Percentiles rank a stretch among this genome's conserved stretches.
Conservation (phyloP, 768 basidiomycete genomes). For the Tylopilus balloui region DNA sequence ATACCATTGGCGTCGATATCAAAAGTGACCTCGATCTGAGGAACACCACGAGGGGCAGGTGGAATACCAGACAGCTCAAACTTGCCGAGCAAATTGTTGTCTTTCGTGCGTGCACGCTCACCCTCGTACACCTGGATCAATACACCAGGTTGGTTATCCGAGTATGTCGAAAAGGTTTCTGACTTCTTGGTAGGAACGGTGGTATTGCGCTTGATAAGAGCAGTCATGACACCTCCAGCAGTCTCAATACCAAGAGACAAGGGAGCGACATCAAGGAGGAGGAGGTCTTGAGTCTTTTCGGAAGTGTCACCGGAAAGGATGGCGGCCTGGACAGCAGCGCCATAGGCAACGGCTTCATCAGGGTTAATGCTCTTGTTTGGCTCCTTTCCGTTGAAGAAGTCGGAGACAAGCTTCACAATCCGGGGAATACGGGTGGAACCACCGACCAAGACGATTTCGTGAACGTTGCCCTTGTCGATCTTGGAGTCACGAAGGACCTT, state of each 20-base stretch:
- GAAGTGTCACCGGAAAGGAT: constrained; percentile 97
- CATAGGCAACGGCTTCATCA: constrained; percentile 97
- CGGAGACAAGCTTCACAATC: constrained; percentile 94
- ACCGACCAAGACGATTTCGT: constrained; percentile 97
- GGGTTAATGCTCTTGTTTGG: constrained; percentile 99
- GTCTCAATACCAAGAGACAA: constrained; percentile 95
- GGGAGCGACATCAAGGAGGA: constrained; percentile 91
- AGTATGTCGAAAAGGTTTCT: constrained; percentile 97
- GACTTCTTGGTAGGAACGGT: constrained; percentile 99
- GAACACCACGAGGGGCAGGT: constrained; percentile 95
- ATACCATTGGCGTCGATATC: constrained; percentile 98
- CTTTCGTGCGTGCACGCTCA: constrained; percentile 97
- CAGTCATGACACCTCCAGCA: constrained; percentile 98
- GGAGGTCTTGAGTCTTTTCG: constrained; percentile 94
- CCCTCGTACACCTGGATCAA: constrained; percentile 98
- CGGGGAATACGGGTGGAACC: constrained; percentile 98
- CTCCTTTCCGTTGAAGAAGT: constrained; percentile 98
- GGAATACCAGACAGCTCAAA: constrained; percentile 97
- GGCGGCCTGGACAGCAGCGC: constrained; percentile 97
- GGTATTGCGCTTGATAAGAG: constrained; percentile 98
- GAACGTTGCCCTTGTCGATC: constrained; percentile 93
- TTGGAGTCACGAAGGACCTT: constrained; percentile 97
- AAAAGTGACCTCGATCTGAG: constrained; percentile 96
- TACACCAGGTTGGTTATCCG: constrained; percentile 98
- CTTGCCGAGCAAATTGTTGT: constrained; percentile 98